A percentile compares a stretch with the other conserved stretches of the same genome.
Evolutionary conservation across 164 flowering plant genomes (phyloP).

Genomic region (Kalanchoe fedtschenkoi): DNA sequence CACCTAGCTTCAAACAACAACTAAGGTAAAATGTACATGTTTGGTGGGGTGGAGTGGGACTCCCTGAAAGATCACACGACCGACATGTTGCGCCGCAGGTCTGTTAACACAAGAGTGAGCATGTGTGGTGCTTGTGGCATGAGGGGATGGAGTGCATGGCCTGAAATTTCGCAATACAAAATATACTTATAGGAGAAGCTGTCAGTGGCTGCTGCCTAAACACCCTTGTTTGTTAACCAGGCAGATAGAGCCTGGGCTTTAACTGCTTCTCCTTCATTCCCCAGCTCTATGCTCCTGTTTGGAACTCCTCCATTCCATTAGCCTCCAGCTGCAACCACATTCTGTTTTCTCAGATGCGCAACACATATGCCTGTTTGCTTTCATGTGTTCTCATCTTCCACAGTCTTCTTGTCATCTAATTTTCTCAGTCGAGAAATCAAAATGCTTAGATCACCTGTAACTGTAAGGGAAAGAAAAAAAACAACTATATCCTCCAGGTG

Average conservation of each 20-base stretch:
- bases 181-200: constrained; percentile 43
- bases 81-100: constrained; percentile 55
- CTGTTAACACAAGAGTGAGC: constrained; percentile 77
- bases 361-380: not conserved
- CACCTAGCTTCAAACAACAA: constrained; percentile 31
- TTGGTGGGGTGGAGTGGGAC: constrained; percentile 71
- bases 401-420: too few species aligned
- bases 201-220: constrained; percentile 82
- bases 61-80: constrained; percentile 45
- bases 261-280: constrained; percentile 77
- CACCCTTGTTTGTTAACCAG: constrained; percentile 66
- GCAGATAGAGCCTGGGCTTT: constrained; percentile 74
- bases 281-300: constrained; percentile 33
- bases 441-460: too few species aligned
- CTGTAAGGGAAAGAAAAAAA: too few species aligned
- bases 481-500: too few species aligned
- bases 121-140: constrained; percentile 61
- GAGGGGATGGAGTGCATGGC: constrained; percentile 66
- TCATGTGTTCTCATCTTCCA: too few species aligned
- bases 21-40: constrained; percentile 31
- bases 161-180: constrained; percentile 64
- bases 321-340: too few species aligned
- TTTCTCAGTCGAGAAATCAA: too few species aligned
- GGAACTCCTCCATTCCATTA: constrained; percentile 7
- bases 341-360: too few species aligned